Percentiles rank a stretch among this genome's conserved stretches.
Evolutionary conservation across 805 yeast genomes (phyloP).

Genomic region (Cyberlindnera maritima): DNA sequence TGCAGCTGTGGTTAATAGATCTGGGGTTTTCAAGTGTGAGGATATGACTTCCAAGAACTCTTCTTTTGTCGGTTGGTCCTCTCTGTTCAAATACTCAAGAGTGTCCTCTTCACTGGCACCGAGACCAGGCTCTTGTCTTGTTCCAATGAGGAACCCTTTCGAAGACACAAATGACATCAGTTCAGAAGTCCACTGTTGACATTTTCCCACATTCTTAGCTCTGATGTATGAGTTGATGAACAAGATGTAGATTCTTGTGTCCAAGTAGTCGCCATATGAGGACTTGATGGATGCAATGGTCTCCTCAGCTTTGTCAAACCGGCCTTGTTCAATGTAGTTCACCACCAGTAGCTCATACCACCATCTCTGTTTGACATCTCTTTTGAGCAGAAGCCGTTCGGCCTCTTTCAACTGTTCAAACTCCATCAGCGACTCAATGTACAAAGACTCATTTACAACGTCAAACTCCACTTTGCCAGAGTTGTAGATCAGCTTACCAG

Average conservation of each 20-base stretch:
- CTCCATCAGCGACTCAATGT: conserved; percentile 41
- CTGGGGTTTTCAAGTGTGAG: conserved; percentile 20
- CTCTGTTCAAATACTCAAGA: conserved; percentile 28
- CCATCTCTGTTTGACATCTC: conserved; percentile 40
- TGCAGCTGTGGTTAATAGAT: conserved; percentile 1
- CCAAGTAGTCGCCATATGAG: conserved; percentile 31
- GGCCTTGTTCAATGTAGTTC: conserved; percentile 34
- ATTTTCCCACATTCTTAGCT: conserved; percentile 26
- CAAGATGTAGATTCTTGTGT: conserved; percentile 34
- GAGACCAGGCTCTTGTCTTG: conserved; percentile 15
- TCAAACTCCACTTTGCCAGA: conserved; percentile 44
- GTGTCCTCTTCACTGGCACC: conserved; percentile 32
- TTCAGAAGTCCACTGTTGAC: conserved; percentile 33
- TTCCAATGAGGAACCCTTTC: conserved; percentile 23
- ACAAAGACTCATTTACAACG: conserved; percentile 48
- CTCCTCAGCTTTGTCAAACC: conserved; percentile 36
- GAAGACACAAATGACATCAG: conserved; percentile 27
- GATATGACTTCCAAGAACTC: conserved; percentile 29
- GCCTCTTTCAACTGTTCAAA: conserved; percentile 36
- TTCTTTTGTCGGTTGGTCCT: conserved; percentile 25
- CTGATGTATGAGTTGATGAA: conserved; percentile 34
- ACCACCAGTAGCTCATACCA: conserved; percentile 52
- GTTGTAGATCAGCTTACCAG: conserved; percentile 44
- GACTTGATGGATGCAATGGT: conserved; percentile 30
- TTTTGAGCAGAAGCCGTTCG: conserved; percentile 32